These are phyloP conservation scores for Endotrypanum monterogeii DNA, from an alignment of 208 protist genomes.

Conservation along the genomic window DNA sequence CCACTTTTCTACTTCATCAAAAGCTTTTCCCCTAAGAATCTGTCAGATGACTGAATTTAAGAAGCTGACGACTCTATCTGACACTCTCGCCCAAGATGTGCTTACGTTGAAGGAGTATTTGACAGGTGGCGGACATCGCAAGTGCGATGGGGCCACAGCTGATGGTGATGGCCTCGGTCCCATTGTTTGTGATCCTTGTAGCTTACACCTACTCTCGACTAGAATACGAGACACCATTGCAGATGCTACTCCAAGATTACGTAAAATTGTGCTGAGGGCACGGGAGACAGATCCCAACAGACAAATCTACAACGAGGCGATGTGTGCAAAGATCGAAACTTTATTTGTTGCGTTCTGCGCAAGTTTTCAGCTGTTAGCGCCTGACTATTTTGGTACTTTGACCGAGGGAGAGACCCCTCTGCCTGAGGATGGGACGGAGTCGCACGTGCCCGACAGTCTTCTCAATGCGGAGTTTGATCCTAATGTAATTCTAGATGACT, in stretches of 20 bases:
- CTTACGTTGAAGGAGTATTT: neutral
- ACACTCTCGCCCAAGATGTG: constrained; percentile 23
- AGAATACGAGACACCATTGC: constrained; percentile 14
- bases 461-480: constrained; percentile 14
- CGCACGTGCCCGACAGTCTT: neutral
- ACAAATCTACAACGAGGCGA: constrained; percentile 91
- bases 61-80: constrained; percentile 20
- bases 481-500: constrained; percentile 38
- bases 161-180: neutral
- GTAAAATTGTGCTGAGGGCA: constrained; percentile 71
- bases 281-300: constrained; percentile 77
- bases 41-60: constrained; percentile 31
- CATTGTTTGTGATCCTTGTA: neutral
- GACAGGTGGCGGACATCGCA: neutral
- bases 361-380: constrained; percentile 4
- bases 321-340: constrained; percentile 84
- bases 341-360: constrained; percentile 56
- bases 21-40: neutral
- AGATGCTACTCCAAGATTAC: constrained; percentile 44
- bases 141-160: neutral
- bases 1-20: neutral
- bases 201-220: constrained; percentile 4
- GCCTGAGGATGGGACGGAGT: neutral
- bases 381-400: neutral
- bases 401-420: neutral